Percentiles rank a stretch among this genome's conserved stretches.
Conservation (phyloP, 1,284 basidiomycete genomes). For the Vanrija sp. region DNA sequence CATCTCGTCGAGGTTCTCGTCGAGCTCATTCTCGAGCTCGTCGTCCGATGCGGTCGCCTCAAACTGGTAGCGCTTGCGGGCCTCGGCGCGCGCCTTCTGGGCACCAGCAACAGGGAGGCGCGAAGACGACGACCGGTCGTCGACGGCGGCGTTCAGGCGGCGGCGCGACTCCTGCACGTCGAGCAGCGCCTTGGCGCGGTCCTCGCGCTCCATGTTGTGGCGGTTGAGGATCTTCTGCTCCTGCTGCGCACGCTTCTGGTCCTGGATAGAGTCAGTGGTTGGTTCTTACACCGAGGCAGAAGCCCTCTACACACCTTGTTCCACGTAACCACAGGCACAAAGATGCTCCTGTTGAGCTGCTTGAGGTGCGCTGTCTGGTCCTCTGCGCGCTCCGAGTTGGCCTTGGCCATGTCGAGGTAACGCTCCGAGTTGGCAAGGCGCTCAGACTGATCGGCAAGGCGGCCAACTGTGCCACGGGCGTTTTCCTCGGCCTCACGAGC, state of each 20-base stretch:
- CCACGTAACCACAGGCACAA: slow-evolving; percentile 83
- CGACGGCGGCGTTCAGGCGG: slow-evolving; percentile 71
- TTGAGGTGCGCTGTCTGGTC: slow-evolving; percentile 94
- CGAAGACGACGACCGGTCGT: slow-evolving; percentile 38
- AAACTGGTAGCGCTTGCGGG: slow-evolving; percentile 71
- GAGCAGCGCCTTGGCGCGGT: slow-evolving; percentile 77
- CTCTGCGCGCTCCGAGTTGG: slow-evolving; percentile 79
- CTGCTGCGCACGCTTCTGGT: slow-evolving; percentile 81
- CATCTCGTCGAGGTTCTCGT: slow-evolving; percentile 89
- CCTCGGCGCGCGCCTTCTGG: slow-evolving; percentile 6
- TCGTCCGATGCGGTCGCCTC: slow-evolving; percentile 95
- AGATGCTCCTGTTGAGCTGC: slow-evolving; percentile 73
- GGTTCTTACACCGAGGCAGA: background rate
- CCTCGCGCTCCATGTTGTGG: slow-evolving; percentile 81
- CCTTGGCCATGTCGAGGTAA: slow-evolving; percentile 89
- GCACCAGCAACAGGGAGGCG: background rate
- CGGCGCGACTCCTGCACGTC: slow-evolving; percentile 85
- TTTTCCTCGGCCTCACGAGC: slow-evolving; percentile 96
- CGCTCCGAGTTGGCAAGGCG: slow-evolving; percentile 89
- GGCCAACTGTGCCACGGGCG: slow-evolving; percentile 76
- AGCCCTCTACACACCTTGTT: slow-evolving; percentile 59
- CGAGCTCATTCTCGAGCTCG: slow-evolving; percentile 72
- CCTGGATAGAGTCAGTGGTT: slow-evolving; percentile 41
- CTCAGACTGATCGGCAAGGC: slow-evolving; percentile 86
- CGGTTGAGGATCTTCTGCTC: slow-evolving; percentile 83